Evolutionary conservation across 805 yeast species (phyloP).

Genomic region (Nakazawaea peltata): DNA sequence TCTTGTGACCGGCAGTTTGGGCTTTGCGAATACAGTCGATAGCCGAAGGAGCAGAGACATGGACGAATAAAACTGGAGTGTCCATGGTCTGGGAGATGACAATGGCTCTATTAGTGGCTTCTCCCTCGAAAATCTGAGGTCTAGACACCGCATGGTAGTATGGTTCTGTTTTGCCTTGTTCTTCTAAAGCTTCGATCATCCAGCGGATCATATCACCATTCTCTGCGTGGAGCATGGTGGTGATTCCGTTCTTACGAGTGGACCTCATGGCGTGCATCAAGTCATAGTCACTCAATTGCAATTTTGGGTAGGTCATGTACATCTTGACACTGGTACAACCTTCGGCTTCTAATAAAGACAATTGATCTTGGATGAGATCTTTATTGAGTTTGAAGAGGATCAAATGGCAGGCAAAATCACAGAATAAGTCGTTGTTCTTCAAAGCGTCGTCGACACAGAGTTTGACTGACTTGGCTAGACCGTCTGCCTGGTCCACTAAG

Average conservation of each 20-base stretch:
- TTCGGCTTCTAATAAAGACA: conserved; percentile 3
- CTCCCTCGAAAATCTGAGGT: conserved; percentile 14
- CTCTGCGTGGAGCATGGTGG: conserved; percentile 16
- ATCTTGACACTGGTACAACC: conserved; percentile 15
- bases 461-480: conserved; percentile 18
- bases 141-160: conserved; percentile 15
- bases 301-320: conserved; percentile 15
- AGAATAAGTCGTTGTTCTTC: conserved; percentile 24
- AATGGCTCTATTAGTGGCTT: conserved; percentile 14
- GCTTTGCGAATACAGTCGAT: conserved; percentile 13
- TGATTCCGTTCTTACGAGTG: conserved; percentile 12
- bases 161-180: conserved; percentile 13
- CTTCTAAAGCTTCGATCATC: conserved; percentile 14
- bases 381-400: conserved; percentile 23
- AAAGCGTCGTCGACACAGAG: conserved; percentile 21
- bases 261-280: conserved; percentile 12
- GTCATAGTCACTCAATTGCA: conserved; percentile 13
- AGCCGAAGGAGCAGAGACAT: conserved; percentile 14
- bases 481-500: conserved; percentile 19
- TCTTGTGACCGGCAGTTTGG: conserved; percentile 12
- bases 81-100: conserved; percentile 13
- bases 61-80: conserved; percentile 14
- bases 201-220: conserved; percentile 15
- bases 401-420: conserved; percentile 43
- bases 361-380: conserved; percentile 11